A percentile compares a stretch with the other conserved stretches of the same genome.
Conservation (phyloP, 2,329 filamentous ascomycete species). For the Aspergillus sojae region DNA sequence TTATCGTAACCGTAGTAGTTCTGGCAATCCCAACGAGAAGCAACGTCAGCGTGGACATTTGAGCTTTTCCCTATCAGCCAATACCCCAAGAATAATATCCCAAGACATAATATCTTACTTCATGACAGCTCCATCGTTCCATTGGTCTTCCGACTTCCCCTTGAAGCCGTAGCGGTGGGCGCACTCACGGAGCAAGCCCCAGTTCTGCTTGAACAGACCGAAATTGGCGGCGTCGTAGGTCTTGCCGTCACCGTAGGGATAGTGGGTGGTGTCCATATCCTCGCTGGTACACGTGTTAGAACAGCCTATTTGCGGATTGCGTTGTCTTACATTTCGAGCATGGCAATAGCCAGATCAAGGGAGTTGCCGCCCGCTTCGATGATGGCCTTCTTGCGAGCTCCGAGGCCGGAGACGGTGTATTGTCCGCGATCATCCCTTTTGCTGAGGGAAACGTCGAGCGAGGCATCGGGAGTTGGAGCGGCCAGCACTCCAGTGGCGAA, state of each 20-base stretch:
- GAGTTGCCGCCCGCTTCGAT: constrained; percentile 28
- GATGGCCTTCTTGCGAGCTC: constrained; percentile 28
- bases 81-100: no score
- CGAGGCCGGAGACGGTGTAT: not conserved
- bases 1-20: constrained; percentile 28
- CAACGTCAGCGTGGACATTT: constrained; percentile 24
- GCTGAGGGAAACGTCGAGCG: constrained; percentile 15
- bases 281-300: not conserved
- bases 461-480: constrained; percentile 20
- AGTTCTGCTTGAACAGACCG: constrained; percentile 15
- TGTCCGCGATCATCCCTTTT: not conserved
- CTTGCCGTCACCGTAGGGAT: constrained; percentile 28
- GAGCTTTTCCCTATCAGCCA: constrained; percentile 1
- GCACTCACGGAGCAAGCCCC: constrained; percentile 10
- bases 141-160: constrained; percentile 23
- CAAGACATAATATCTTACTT: constrained; percentile 11
- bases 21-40: constrained; percentile 27
- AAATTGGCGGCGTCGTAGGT: constrained; percentile 21
- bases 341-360: constrained; percentile 36
- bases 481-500: constrained; percentile 2
- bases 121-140: constrained; percentile 24
- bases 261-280: constrained; percentile 23
- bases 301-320: not conserved
- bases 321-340: constrained; percentile 31
- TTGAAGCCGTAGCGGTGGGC: constrained; percentile 16